These are phyloP conservation scores for Lecanicillium sp. DNA, from an alignment of 2,329 filamentous ascomycete genomes.

Conservation along the genomic window DNA sequence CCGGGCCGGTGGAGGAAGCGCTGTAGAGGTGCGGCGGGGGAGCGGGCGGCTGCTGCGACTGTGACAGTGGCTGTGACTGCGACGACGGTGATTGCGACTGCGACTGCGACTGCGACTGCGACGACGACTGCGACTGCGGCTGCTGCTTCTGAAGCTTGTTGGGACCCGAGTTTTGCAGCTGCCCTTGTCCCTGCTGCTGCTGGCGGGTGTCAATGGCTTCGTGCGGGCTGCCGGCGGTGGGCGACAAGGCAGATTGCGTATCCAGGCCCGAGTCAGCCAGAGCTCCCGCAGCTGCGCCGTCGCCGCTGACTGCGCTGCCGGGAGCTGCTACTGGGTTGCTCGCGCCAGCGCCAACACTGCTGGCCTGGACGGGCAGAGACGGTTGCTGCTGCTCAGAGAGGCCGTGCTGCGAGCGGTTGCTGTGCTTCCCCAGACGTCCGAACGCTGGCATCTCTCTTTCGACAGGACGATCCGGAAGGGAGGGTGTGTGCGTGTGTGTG, in stretches of 20 bases:
- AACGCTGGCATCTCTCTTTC: slow-evolving; percentile 42
- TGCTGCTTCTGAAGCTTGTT: slow-evolving; percentile 24
- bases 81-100: slow-evolving; percentile 15
- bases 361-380: background rate
- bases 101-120: background rate
- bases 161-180: background rate
- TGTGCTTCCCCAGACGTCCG: slow-evolving; percentile 49
- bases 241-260: slow-evolving; percentile 15
- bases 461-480: background rate
- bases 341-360: background rate
- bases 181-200: slow-evolving; percentile 20
- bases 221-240: slow-evolving; percentile 8
- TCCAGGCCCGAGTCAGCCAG: slow-evolving; percentile 6
- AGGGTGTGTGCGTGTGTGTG: background rate
- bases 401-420: slow-evolving; percentile 52
- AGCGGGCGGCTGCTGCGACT: slow-evolving; percentile 21
- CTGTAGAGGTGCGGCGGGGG: slow-evolving; percentile 28
- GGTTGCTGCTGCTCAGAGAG: slow-evolving; percentile 39
- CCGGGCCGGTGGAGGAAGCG: slow-evolving; percentile 21
- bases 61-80: slow-evolving; percentile 20
- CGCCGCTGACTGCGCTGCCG: background rate
- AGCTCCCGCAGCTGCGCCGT: background rate
- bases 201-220: slow-evolving; percentile 13
- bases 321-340: too few species aligned
- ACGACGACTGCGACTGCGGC: slow-evolving; percentile 10